Base-by-base conservation (phyloP, 768 basidiomycete species). In the Artomyces pyxidatus region DNA sequence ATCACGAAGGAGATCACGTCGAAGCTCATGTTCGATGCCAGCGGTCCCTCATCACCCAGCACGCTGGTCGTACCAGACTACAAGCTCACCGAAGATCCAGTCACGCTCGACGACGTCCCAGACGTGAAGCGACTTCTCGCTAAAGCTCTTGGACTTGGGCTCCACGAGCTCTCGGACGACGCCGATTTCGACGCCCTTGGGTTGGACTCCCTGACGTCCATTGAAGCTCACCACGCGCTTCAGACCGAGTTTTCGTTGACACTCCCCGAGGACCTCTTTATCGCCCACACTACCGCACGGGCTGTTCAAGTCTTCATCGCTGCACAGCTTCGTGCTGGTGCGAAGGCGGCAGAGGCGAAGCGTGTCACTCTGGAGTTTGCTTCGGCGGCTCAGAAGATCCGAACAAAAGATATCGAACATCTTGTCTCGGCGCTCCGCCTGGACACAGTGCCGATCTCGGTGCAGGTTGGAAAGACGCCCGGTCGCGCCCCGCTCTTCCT, bases 181-280 rank as follows among this genome's bases (percentile, higher is more conserved):
- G 58, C 63, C 0, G 71, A 77, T 19, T 65, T 86, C 7, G 68
- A 68, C 16, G 60, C 65, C 0, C 66, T 84, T 12, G 83, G 84
- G 3, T 62, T 85, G 19, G 82, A 85, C 55, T 85, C 83, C 1
- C 61, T 87, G 46, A 73, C 75, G 19, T 76, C 78, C 1, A 81
- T 85, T 48, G 85, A 87, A 55, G 73, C 72, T 28, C 67, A 75
- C 6, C 72, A 80, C 35, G 67, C 67, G 1, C 56, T 85, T 35
- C 67, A 68, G 50, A 61, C 63, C 4, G 68, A 70, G 42, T 69
- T 72, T 44, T 62, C 65, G 17, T 50, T 74, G 27, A 60, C 68
- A 3, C 57, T 84, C 9, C 73, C 81, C 1, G 58, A 60, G 4
- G 58, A 73, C 44, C 56, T 81, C 22, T 73, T 84, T 48, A 46